Evolutionary conservation across 2,329 filamentous ascomycete species (phyloP).

Genomic region (Hypoxylon sp.): DNA sequence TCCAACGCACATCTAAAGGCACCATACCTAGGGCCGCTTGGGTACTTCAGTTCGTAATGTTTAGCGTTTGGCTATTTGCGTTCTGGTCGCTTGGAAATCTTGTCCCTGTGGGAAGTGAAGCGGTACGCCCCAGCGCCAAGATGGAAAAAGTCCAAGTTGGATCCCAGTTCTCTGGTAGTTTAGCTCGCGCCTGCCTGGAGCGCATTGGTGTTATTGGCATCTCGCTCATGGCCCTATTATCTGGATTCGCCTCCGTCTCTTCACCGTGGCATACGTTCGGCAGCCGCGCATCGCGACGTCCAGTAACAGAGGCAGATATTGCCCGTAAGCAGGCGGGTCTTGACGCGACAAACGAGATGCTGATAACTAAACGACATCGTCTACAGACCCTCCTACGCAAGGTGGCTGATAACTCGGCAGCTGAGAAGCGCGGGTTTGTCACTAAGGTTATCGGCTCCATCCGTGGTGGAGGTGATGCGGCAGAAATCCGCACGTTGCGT

Average conservation of each 20-base stretch:
- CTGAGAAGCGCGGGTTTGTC: conserved; percentile 72
- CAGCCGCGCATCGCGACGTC: conserved; percentile 69
- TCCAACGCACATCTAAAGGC: conserved; percentile 71
- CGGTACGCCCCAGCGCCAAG: conserved; percentile 59
- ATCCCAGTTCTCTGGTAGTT: conserved; percentile 57
- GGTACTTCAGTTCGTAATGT: conserved; percentile 73
- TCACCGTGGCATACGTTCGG: conserved; percentile 88
- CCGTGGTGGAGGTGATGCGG: conserved; percentile 73
- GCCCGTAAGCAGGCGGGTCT: conserved; percentile 83
- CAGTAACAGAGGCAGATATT: conserved; percentile 81
- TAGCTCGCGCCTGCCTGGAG: conserved; percentile 72
- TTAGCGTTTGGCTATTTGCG: conserved; percentile 76
- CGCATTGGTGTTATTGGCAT: conserved; percentile 88
- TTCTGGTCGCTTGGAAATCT: conserved; percentile 84
- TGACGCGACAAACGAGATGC: conserved; percentile 84
- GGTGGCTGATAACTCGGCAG: conserved; percentile 57
- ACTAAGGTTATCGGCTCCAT: conserved; percentile 81
- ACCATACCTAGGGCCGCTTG: conserved; percentile 73
- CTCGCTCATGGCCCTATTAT: conserved; percentile 87
- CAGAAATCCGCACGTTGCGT: conserved; percentile 74
- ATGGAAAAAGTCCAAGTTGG: conserved; percentile 60
- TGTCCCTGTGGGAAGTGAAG: conserved; percentile 64
- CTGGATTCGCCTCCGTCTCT: conserved; percentile 90
- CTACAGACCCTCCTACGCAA: conserved; percentile 80
- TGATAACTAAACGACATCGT: conserved; percentile 80